These are phyloP conservation scores for Gossypium rotundifolium DNA, from an alignment of 345 rosid species.

Conservation along the genomic window DNA sequence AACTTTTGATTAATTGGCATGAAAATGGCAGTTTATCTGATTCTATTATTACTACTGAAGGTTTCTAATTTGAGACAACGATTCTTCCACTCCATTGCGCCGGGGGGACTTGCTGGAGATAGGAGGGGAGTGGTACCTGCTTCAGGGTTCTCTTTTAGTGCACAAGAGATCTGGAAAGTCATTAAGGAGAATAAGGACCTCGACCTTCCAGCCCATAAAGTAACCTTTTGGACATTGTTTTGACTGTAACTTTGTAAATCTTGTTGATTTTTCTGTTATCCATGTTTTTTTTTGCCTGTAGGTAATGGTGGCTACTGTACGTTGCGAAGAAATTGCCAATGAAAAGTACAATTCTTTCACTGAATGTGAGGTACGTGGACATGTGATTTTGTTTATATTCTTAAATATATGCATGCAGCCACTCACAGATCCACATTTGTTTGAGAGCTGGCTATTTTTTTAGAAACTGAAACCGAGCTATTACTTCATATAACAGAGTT, in stretches of 20 bases:
- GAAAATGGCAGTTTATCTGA: neutral
- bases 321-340: constrained; percentile 91
- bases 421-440: neutral
- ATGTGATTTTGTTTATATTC: neutral
- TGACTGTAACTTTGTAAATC: neutral
- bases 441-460: constrained; percentile 4
- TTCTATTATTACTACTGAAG: constrained; percentile 35
- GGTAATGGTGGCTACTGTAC: constrained; percentile 99
- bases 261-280: constrained; percentile 13
- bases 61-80: constrained; percentile 79
- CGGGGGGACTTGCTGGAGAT: constrained; percentile 99
- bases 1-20: too few species aligned
- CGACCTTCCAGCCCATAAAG: constrained; percentile 99
- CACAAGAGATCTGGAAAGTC: constrained; percentile 87
- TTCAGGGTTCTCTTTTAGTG: constrained; percentile 90
- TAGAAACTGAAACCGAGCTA: neutral
- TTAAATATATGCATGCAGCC: neutral
- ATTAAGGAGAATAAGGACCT: constrained; percentile 97
- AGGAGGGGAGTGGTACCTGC: constrained; percentile 98
- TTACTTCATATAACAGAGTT: constrained; percentile 40
- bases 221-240: constrained; percentile 20
- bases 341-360: constrained; percentile 60
- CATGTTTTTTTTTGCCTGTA: constrained; percentile 25
- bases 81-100: constrained; percentile 86
- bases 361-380: constrained; percentile 47